Evolutionary conservation across 1,284 basidiomycete species (phyloP).

Genomic region (Cryptococcus sp.): DNA sequence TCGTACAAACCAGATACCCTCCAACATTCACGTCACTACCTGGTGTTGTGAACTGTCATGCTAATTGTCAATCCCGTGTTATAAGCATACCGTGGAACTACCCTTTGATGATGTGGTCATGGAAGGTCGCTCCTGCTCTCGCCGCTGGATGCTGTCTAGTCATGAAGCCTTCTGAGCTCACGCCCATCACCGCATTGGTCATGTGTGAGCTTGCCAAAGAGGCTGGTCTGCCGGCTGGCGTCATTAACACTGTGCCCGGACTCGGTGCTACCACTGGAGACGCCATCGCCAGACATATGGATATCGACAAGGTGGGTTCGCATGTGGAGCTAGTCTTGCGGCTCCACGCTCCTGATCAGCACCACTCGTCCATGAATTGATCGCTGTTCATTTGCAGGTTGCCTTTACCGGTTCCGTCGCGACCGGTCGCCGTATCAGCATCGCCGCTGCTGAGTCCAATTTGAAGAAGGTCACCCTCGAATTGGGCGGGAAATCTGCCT

Average conservation of each 20-base stretch:
- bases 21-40: too few species aligned
- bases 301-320: constrained; percentile 68
- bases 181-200: constrained; percentile 82
- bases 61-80: constrained; percentile 11
- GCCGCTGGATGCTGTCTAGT: constrained; percentile 60
- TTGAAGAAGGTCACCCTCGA: constrained; percentile 53
- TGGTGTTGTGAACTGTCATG: too few species aligned
- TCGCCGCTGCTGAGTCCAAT: constrained; percentile 69
- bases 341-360: constrained; percentile 9
- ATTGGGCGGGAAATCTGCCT: constrained; percentile 59
- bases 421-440: constrained; percentile 82
- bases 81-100: constrained; percentile 54
- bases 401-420: constrained; percentile 65
- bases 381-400: constrained; percentile 35
- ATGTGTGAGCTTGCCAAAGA: constrained; percentile 47
- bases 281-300: constrained; percentile 72
- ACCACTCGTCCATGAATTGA: background rate
- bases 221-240: constrained; percentile 82
- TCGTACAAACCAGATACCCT: too few species aligned
- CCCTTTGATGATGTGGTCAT: constrained; percentile 80
- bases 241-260: constrained; percentile 83
- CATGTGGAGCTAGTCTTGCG: background rate
- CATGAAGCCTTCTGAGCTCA: constrained; percentile 80
- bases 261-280: constrained; percentile 81
- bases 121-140: constrained; percentile 88